A percentile compares a stretch with the other conserved stretches of the same genome.
Evolutionary conservation across 106 monocot genomes (phyloP).

Genomic region (Dendrobium catenatum): DNA sequence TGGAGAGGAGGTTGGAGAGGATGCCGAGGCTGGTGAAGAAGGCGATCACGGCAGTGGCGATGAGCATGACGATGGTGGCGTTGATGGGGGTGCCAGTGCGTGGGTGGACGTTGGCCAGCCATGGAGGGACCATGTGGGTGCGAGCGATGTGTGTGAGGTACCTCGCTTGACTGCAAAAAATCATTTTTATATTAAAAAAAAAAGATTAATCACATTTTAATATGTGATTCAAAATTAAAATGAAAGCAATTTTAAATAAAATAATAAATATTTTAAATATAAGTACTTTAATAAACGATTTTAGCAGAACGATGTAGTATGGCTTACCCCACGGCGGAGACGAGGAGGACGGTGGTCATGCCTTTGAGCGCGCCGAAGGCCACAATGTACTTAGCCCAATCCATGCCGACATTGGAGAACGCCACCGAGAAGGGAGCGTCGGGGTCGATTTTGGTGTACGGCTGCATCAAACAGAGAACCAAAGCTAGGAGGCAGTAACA

Average conservation of each 20-base stretch:
- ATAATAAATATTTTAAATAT: too few relatives aligned
- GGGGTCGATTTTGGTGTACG: conserved; percentile 6
- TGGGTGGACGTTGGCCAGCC: conserved; percentile 14
- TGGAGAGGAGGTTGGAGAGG: conserved; percentile 21
- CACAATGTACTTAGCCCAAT: conserved; percentile 21
- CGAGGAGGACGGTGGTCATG: conserved; percentile 21
- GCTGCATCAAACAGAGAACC: conserved; percentile 13
- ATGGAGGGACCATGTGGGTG: conserved; percentile 19
- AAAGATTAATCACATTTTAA: too few relatives aligned
- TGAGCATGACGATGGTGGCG: conserved; percentile 17
- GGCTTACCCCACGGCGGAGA: conserved; percentile 16
- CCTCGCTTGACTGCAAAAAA: conserved; percentile 2
- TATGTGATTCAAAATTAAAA: too few relatives aligned
- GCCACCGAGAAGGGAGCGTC: conserved; percentile 21
- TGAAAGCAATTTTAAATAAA: too few relatives aligned
- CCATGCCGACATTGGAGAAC: conserved; percentile 15
- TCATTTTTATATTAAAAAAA: too few relatives aligned
- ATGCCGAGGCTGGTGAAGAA: conserved; percentile 15
- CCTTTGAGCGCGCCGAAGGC: conserved; percentile 19
- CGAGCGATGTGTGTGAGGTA: conserved; percentile 22
- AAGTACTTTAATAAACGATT: too few relatives aligned
- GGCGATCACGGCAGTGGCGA: conserved; percentile 13
- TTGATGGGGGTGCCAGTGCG: conserved; percentile 14
- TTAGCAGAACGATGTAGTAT: too few relatives aligned
- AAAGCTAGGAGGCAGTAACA: conserved; percentile 14